These are phyloP conservation scores for Trametes elegans DNA, from an alignment of 768 basidiomycete genomes.

Conservation along the genomic window DNA sequence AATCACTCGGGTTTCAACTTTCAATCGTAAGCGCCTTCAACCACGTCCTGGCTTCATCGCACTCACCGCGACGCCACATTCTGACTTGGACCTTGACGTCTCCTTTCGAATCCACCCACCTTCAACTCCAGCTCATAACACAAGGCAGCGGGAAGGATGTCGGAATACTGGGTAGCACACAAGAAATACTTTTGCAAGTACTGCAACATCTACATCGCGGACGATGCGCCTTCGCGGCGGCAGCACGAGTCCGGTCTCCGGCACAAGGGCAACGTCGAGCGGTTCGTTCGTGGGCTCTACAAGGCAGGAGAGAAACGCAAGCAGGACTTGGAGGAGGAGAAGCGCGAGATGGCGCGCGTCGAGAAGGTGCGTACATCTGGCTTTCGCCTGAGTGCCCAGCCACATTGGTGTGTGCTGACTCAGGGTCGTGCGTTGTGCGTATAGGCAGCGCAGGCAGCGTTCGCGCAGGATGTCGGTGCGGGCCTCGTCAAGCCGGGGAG, in stretches of 20 bases:
- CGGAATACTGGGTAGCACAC: slow-evolving; percentile 90
- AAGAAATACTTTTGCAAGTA: slow-evolving; percentile 96
- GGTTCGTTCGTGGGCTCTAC: slow-evolving; percentile 90
- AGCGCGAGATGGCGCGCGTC: slow-evolving; percentile 80
- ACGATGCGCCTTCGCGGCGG: slow-evolving; percentile 88
- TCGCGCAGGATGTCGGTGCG: slow-evolving; percentile 71
- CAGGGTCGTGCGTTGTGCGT: slow-evolving; percentile 2
- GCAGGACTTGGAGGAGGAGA: slow-evolving; percentile 83
- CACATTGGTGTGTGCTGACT: not conserved
- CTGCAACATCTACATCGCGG: slow-evolving; percentile 95
- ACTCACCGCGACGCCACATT: too few species aligned
- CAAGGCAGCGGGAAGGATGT: too few species aligned
- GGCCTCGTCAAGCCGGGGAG: slow-evolving; percentile 51
- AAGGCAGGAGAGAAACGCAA: slow-evolving; percentile 88
- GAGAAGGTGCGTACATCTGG: slow-evolving; percentile 58
- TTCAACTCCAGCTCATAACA: too few species aligned
- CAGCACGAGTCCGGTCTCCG: slow-evolving; percentile 93
- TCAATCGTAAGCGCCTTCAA: too few species aligned
- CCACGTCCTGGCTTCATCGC: too few species aligned
- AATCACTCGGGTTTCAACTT: too few species aligned
- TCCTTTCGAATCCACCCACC: not conserved
- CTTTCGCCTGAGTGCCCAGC: not conserved
- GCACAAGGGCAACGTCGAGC: slow-evolving; percentile 92
- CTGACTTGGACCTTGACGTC: not conserved
- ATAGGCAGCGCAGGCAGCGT: slow-evolving; percentile 79